Evolutionary conservation across 2,329 filamentous ascomycete genomes (phyloP).

Genomic region (Aspergillus glaucus): DNA sequence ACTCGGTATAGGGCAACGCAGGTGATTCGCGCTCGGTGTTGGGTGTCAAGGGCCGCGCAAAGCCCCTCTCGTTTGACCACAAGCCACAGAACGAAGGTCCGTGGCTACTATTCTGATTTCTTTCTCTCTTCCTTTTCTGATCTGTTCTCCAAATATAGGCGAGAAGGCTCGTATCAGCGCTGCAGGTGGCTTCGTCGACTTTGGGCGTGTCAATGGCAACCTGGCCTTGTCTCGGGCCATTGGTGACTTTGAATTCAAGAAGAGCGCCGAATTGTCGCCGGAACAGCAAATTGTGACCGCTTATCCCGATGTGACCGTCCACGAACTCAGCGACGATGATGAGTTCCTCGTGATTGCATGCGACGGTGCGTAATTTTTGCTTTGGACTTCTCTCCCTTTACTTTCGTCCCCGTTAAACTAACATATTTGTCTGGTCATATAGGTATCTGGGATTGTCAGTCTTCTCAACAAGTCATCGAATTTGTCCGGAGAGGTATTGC

Average conservation of each 20-base stretch:
- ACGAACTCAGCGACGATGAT: slow-evolving; percentile 86
- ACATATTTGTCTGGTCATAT: slow-evolving; percentile 2
- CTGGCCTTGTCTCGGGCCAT: slow-evolving; percentile 93
- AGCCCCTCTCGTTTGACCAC: slow-evolving; percentile 97
- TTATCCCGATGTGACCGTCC: slow-evolving; percentile 86
- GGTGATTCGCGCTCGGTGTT: slow-evolving; percentile 93
- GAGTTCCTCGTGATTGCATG: slow-evolving; percentile 92
- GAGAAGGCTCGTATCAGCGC: slow-evolving; percentile 95
- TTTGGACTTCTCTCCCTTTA: slow-evolving; percentile 5
- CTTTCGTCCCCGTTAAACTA: neutral
- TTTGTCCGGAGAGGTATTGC: slow-evolving; percentile 95
- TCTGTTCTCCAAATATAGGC: slow-evolving; percentile 45
- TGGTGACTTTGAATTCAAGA: slow-evolving; percentile 99
- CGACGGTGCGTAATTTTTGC: slow-evolving; percentile 59
- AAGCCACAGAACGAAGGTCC: slow-evolving; percentile 96
- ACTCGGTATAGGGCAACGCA: slow-evolving; percentile 69
- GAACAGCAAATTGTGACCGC: slow-evolving; percentile 98
- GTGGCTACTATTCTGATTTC: slow-evolving; percentile 6
- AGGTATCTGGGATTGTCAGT: slow-evolving; percentile 99
- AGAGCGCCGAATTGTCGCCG: slow-evolving; percentile 92
- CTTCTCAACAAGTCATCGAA: slow-evolving; percentile 92
- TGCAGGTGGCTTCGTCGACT: slow-evolving; percentile 95
- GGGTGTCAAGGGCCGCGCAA: slow-evolving; percentile 93
- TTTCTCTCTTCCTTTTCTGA: neutral
- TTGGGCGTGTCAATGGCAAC: slow-evolving; percentile 97